Evolutionary conservation across 208 protist species (phyloP).

Genomic region (Leishmania tarentolae): DNA sequence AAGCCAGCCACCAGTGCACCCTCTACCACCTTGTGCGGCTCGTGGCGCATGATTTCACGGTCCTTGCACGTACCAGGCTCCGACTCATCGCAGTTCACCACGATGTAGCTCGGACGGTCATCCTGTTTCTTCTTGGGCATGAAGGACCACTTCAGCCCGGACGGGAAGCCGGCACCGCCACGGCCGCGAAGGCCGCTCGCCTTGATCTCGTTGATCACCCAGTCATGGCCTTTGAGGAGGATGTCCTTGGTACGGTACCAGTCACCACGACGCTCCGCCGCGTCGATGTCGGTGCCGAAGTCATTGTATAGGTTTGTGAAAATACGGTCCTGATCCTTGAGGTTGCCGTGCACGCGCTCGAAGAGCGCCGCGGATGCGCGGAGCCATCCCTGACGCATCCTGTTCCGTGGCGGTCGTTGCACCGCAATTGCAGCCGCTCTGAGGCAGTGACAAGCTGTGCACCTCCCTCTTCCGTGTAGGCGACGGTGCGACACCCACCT

Average conservation of each 20-base stretch:
- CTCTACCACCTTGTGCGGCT: slow-evolving; percentile 99
- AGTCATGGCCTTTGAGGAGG: slow-evolving; percentile 96
- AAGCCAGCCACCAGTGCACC: slow-evolving; percentile 97
- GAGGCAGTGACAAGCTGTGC: neutral
- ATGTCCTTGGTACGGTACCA: slow-evolving; percentile 99
- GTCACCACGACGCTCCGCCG: slow-evolving; percentile 95
- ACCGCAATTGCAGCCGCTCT: neutral
- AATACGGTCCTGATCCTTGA: slow-evolving; percentile 98
- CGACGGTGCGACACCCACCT: neutral
- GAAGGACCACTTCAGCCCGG: slow-evolving; percentile 99
- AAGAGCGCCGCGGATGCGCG: slow-evolving; percentile 39
- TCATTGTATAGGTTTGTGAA: slow-evolving; percentile 99
- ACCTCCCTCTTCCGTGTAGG: neutral
- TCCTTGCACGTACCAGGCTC: slow-evolving; percentile 99
- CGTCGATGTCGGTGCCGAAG: slow-evolving; percentile 92
- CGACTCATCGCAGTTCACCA: slow-evolving; percentile 99
- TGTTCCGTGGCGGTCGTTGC: neutral
- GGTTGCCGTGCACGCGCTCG: slow-evolving; percentile 74
- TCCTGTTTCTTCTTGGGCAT: slow-evolving; percentile 96
- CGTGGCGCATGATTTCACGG: slow-evolving; percentile 99
- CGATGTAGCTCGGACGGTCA: slow-evolving; percentile 96
- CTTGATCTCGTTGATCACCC: slow-evolving; percentile 98
- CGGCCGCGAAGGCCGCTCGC: slow-evolving; percentile 97
- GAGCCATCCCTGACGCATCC: slow-evolving; percentile 45
- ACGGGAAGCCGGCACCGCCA: slow-evolving; percentile 98